Conservation (phyloP, 192 early-diverging fungal genomes). For the Paraglomus brasilianum region DNA sequence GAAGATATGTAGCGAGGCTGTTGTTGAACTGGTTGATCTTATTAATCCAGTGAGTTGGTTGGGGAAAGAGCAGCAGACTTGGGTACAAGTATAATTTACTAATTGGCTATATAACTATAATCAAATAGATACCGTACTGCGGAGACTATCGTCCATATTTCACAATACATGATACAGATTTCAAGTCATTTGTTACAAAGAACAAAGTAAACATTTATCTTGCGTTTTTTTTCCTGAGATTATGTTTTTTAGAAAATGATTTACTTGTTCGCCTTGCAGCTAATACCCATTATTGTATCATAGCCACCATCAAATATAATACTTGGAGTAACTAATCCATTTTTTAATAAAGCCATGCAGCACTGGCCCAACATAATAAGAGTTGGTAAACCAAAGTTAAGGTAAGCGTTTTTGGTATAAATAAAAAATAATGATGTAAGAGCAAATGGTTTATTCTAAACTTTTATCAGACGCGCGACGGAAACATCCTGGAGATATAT, state of each 20-base stretch:
- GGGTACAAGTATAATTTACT: not conserved
- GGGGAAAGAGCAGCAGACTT: not conserved
- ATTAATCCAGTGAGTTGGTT: conserved; percentile 78
- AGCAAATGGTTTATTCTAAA: conserved; percentile 13
- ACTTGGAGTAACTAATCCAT: conserved; percentile 95
- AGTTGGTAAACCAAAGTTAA: conserved; percentile 34
- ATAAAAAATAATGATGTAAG: conserved; percentile 27
- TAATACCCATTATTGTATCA: conserved; percentile 15
- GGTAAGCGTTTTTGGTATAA: not conserved
- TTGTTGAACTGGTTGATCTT: conserved; percentile 81
- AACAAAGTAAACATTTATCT: conserved; percentile 40
- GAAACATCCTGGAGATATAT: conserved; percentile 35
- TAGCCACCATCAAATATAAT: conserved; percentile 76
- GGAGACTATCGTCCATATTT: conserved; percentile 97
- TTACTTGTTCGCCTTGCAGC: too few relatives aligned
- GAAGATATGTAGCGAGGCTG: conserved; percentile 79
- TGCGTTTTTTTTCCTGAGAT: too few relatives aligned
- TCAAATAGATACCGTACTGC: conserved; percentile 79
- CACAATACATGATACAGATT: conserved; percentile 94
- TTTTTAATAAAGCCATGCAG: conserved; percentile 83
- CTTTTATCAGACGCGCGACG: conserved; percentile 38
- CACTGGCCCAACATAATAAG: conserved; percentile 91
- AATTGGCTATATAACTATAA: not conserved
- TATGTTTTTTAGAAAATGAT: too few relatives aligned
- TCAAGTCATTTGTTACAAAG: conserved; percentile 66